These are phyloP conservation scores for Aspergillus sp. DNA, from an alignment of 2,329 filamentous ascomycete species.

Conservation along the genomic window DNA sequence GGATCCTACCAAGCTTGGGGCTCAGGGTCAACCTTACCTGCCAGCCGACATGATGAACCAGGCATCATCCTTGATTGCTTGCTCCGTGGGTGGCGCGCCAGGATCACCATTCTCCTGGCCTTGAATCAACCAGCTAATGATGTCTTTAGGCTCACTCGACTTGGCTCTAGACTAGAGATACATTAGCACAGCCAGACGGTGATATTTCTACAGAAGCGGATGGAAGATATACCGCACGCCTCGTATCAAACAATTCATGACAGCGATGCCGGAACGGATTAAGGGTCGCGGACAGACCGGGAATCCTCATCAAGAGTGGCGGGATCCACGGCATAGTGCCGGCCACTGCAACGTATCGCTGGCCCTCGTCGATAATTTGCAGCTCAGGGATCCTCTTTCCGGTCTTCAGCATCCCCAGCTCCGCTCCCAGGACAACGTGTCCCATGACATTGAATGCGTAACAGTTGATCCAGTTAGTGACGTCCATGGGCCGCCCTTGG, in stretches of 20 bases:
- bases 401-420: background rate
- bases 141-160: constrained; percentile 16
- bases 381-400: background rate
- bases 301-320: background rate
- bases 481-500: background rate
- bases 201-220: too few species aligned
- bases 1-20: too few species aligned
- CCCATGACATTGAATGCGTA: background rate
- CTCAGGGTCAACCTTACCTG: constrained; percentile 8
- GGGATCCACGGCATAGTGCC: background rate
- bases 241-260: background rate
- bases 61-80: constrained; percentile 18
- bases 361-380: background rate
- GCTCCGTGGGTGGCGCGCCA: constrained; percentile 13
- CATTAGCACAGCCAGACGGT: too few species aligned
- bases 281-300: background rate
- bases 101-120: constrained; percentile 16
- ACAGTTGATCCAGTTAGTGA: background rate
- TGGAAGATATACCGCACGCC: background rate
- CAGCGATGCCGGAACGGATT: background rate
- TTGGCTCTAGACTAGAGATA: background rate
- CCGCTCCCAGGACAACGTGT: background rate
- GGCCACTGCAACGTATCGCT: background rate
- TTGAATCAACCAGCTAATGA: constrained; percentile 23
- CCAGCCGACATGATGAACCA: constrained; percentile 19